Base-by-base conservation (phyloP, 75 land plant species). In the Larix kaempferi region DNA sequence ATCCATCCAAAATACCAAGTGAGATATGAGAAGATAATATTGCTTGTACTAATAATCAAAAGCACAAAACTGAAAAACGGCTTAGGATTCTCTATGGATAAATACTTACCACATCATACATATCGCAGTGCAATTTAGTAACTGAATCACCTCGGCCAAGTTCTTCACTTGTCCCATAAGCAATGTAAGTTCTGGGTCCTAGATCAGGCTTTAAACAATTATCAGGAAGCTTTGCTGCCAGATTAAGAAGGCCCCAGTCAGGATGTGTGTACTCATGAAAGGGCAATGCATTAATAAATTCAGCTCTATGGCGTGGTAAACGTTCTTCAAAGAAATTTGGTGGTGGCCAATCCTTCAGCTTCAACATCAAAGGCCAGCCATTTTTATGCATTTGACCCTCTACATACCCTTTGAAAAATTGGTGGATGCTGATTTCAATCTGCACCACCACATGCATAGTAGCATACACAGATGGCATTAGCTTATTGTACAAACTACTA, bases 201-300 rank as follows among this genome's bases (percentile, higher is more conserved):
- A 87, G 84, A 81, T 95, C 97, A 79, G 90, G 84, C 60, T 90
- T 93, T 57, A 85, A 39, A 5, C 89, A 85, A 56, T 84, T 85
- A 64, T 88, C 86, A 16, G 98, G 98, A 76, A 95, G 57, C 80
- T 91, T 94, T 74, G 97, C 89, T 59, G 97, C 90, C 79, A 95
- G 84, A 81, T 95, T 95, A 33, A 95, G 85, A 84, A 95, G 79
- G 57, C 98, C 98, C 86, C 88, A 90, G 75, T 83, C 91, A 29
- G 91, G 89, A 84, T 95, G 94, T 22, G 93, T 84, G 72, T 91
- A 95, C 80, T 93, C 96, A n/a, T 91, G 86, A 56, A 95, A 85
- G 6, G 98, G 98, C 25, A 95, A 77, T 58, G 84, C 81, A 61
- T 82, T 86, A 44, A 91, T 82, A 74, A 95, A 90, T 35, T 95